Percentiles rank a stretch among this genome's conserved stretches.
phyloP scores from a whole-genome alignment of 208 protist genomes.

The Spironucleus salmonicida region DNA sequence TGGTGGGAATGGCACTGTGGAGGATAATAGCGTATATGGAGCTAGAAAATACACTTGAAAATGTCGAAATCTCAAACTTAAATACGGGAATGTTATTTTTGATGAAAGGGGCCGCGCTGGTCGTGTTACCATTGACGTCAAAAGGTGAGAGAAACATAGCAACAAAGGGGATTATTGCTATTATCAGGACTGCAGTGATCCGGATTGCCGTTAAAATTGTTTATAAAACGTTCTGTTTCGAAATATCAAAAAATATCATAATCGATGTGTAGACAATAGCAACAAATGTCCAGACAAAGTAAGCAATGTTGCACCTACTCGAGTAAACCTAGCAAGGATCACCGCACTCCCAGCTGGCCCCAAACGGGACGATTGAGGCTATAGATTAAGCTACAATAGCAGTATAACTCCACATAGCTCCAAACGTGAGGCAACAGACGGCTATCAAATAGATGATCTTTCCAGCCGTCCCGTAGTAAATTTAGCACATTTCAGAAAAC shows the following conservation, averaged over 20 bases:
- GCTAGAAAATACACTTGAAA: no score
- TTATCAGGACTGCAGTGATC: background rate
- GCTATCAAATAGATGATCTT: conserved; percentile 6
- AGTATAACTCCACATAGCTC: conserved; percentile 2
- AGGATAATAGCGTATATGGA: background rate
- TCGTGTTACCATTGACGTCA: no score
- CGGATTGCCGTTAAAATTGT: conserved; percentile 9
- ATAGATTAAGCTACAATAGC: conserved; percentile 3
- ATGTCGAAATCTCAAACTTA: no score
- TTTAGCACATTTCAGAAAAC: background rate
- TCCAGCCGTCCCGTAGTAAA: conserved; percentile 1
- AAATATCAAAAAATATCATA: conserved; percentile 13
- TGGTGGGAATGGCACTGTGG: background rate
- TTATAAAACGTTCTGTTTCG: background rate
- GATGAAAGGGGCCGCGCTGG: no score
- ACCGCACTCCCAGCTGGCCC: no score
- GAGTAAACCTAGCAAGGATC: no score
- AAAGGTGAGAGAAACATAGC: background rate
- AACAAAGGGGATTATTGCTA: background rate
- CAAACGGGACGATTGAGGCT: background rate
- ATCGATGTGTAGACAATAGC: conserved; percentile 1
- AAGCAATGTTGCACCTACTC: background rate
- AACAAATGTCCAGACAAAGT: background rate
- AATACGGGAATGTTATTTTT: no score
- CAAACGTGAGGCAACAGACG: background rate